Evolutionary conservation across 1,284 basidiomycete genomes (phyloP), one percentile per base, ranked within the genome.

Genomic region (Trametes versicolor): DNA sequence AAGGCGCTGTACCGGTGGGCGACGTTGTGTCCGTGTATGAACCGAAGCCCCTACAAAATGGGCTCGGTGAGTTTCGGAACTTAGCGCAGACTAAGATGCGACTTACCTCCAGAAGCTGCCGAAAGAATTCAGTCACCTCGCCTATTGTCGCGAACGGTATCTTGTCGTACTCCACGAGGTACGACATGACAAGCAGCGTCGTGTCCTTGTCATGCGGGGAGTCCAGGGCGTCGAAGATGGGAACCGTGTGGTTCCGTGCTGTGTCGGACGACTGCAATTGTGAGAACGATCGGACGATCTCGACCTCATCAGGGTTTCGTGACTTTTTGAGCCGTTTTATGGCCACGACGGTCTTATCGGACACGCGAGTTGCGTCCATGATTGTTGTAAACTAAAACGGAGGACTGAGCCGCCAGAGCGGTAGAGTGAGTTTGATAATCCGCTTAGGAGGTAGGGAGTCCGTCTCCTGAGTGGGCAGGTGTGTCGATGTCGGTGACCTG

Each of bases 81-180:
- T 29, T 15, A 43, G 19, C 25, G 4, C 4, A 52, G 1, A 4
- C n/a, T 29, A 10, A 21, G 25, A 7, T 8, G 2, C 9, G 19
- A 23, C 65, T 8, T 47, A 79, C 78, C 65, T 77, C 74, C 7
- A 77, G 68, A 2, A 72, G 58, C 51, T 79, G 77, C 3, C 52
- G 50, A 27, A 75, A 55, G 56, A 76, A 78, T 9, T 72, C 70
- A 1, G 77, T 45, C 4, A 68, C 71, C 56, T 80, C 78, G 6
- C 74, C 73, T 8, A 72, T 49, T 1, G 72, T 72, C 6, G 58
- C 57, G 52, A 79, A 74, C 0, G 21, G 54, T 4, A 73, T 73
- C 15, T 69, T 32, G n/a, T 71, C 27, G 39, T 67, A 72, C 0
- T 45, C 56, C 5, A 73, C 67, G 1, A 78, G 67, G 4, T 71